phyloP scores from a whole-genome alignment of 2,329 filamentous ascomycete species.

The Fusarium drepaniforme region DNA sequence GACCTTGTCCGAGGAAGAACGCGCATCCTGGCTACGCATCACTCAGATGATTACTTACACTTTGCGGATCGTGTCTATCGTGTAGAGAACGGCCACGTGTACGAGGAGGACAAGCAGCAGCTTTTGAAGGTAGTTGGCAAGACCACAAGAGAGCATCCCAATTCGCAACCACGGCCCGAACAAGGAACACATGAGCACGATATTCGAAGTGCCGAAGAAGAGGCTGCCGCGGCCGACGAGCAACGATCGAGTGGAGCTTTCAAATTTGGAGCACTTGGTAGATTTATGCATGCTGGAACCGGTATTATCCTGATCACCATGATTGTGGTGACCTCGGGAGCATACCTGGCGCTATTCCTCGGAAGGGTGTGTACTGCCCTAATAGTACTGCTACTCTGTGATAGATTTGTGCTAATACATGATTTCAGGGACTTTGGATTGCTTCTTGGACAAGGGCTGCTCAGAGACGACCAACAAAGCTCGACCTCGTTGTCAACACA shows the following conservation, averaged over 20 bases:
- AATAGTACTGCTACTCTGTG: background rate
- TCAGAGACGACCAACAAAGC: background rate
- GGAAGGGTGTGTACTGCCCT: background rate
- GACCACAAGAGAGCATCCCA: background rate
- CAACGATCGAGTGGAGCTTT: background rate
- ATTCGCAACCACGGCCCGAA: background rate
- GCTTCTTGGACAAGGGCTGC: background rate
- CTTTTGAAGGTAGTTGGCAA: background rate
- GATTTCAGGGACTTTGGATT: background rate
- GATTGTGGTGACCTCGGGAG: background rate
- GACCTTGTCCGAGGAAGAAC: background rate
- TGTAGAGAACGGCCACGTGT: background rate
- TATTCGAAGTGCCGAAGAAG: background rate
- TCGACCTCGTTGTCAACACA: background rate
- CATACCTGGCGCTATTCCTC: background rate
- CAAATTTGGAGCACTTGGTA: background rate
- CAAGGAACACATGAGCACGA: background rate
- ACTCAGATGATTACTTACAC: background rate
- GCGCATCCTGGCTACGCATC: background rate
- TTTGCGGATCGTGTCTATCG: background rate
- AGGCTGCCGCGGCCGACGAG: background rate
- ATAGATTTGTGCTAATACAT: background rate
- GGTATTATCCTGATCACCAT: background rate
- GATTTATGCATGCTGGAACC: background rate
- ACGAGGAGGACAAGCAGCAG: background rate